Conservation (phyloP, 106 monocot species). For the Dendrobium officinale region DNA sequence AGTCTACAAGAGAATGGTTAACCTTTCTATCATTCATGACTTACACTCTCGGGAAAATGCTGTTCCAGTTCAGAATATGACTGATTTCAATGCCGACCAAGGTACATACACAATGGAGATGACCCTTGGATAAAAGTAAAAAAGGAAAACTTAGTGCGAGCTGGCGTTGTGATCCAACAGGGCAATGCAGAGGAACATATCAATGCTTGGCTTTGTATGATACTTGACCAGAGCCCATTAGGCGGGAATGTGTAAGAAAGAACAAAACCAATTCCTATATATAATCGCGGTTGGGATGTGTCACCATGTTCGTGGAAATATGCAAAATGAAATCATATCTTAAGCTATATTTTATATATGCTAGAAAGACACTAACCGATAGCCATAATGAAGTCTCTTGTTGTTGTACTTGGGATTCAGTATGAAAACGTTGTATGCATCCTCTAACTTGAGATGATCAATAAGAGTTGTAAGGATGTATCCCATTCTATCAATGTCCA, state of each 20-base stretch:
- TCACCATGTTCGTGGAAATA: neutral
- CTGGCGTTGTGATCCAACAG: neutral
- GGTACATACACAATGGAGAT: neutral
- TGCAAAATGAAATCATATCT: constrained; percentile 1
- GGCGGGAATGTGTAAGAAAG: neutral
- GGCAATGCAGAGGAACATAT: neutral
- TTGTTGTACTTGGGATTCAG: constrained; percentile 61
- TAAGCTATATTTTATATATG: neutral
- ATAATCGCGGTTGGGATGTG: neutral
- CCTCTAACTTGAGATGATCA: constrained; percentile 66
- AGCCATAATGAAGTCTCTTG: constrained; percentile 65
- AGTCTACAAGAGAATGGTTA: neutral
- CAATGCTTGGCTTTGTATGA: neutral
- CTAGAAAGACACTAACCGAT: constrained; percentile 48
- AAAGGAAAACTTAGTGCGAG: neutral
- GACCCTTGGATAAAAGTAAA: neutral
- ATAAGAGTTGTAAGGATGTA: constrained; percentile 69
- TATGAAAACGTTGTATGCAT: constrained; percentile 87
- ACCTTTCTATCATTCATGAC: neutral
- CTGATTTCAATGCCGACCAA: neutral
- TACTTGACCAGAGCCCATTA: neutral
- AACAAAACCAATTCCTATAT: neutral
- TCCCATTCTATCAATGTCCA: constrained; percentile 76
- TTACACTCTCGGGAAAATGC: neutral
- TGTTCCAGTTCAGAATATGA: neutral